A percentile compares a stretch with the other conserved stretches of the same genome.
phyloP scores from a whole-genome alignment of 2,329 filamentous ascomycete genomes.

The Trichophyton schoenleinii region DNA sequence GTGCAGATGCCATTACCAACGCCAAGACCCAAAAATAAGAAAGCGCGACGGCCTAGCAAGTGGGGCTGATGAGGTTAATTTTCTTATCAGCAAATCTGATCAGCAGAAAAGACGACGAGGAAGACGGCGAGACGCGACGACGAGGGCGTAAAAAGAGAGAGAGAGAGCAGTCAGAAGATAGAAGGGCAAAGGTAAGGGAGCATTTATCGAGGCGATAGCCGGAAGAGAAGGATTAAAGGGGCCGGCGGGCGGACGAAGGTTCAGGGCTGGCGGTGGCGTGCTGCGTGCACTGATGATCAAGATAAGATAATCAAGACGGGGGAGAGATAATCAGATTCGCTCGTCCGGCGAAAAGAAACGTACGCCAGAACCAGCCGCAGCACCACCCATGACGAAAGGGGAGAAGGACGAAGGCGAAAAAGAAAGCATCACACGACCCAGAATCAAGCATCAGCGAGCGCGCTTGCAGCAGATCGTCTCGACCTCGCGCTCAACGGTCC shows the following conservation, averaged over 20 bases:
- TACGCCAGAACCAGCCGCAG: too few species aligned
- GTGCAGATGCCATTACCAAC: not conserved
- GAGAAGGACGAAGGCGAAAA: not conserved
- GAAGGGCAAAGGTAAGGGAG: not conserved
- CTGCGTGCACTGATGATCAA: slow-evolving; percentile 1
- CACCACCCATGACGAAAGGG: not conserved
- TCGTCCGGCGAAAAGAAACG: not conserved
- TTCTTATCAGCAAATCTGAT: slow-evolving; percentile 3
- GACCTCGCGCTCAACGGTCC: not conserved
- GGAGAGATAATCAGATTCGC: not conserved
- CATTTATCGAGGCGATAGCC: too few species aligned
- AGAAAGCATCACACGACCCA: not conserved
- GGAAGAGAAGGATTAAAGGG: not conserved
- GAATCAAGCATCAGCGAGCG: not conserved
- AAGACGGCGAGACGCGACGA: not conserved
- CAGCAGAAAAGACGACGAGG: not conserved
- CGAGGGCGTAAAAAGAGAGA: not conserved
- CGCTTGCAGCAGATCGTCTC: not conserved
- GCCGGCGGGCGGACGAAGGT: not conserved
- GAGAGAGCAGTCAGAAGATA: not conserved
- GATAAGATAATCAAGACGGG: slow-evolving; percentile 1
- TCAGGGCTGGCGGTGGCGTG: not conserved
- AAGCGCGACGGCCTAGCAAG: not conserved
- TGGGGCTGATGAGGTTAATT: slow-evolving; percentile 3
- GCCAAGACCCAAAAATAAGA: not conserved